Evolutionary conservation across 2,329 filamentous ascomycete species (phyloP).

Genomic region (Pyricularia sp.): DNA sequence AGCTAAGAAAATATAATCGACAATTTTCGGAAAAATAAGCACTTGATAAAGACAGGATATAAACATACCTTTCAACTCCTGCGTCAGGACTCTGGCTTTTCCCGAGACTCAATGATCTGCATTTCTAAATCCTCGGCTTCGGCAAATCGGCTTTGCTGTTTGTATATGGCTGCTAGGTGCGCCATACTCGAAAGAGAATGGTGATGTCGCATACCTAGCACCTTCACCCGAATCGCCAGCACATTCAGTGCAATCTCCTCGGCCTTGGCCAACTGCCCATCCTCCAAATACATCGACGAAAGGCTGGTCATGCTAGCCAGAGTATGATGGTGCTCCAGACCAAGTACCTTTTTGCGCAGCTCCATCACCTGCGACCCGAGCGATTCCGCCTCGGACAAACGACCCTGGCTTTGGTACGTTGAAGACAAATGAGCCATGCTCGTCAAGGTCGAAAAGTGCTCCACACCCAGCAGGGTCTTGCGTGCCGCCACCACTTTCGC

Average conservation of each 20-base stretch:
- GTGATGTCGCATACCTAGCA: background rate
- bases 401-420: background rate
- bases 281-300: background rate
- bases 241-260: background rate
- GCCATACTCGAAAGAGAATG: background rate
- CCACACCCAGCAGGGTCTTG: no score
- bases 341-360: background rate
- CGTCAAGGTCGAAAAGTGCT: no score
- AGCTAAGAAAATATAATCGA: no score
- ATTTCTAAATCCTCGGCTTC: background rate
- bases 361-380: background rate
- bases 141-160: background rate
- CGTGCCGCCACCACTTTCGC: no score
- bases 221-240: background rate
- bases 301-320: background rate
- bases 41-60: no score
- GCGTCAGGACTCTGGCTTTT: background rate
- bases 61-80: no score
- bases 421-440: no score
- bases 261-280: background rate
- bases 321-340: background rate
- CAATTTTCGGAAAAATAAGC: no score
- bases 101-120: background rate
- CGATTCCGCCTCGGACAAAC: background rate
- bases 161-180: background rate